These are phyloP conservation scores for Allium cepa DNA, from an alignment of 106 monocot genomes.

Conservation along the genomic window DNA sequence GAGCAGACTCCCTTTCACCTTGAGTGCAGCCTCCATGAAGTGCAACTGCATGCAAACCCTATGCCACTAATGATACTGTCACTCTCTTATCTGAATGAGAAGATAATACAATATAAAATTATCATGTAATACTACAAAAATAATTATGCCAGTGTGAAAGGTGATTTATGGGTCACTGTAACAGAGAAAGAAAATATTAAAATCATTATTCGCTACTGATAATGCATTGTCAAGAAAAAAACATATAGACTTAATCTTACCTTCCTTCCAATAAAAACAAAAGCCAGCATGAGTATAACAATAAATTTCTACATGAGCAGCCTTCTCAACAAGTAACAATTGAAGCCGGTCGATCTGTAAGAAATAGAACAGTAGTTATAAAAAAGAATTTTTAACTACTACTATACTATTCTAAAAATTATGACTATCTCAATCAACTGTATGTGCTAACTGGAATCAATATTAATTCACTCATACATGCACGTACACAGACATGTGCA, in stretches of 20 bases:
- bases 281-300: slow-evolving; percentile 23
- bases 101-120: not conserved
- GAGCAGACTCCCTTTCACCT: slow-evolving; percentile 48
- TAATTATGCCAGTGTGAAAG: not conserved
- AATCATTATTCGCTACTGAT: not conserved
- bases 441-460: too few species aligned
- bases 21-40: slow-evolving; percentile 60
- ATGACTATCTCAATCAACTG: too few species aligned
- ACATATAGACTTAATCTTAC: slow-evolving; percentile 12
- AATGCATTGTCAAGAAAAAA: not conserved
- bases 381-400: too few species aligned
- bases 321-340: slow-evolving; percentile 46
- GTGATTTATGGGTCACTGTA: not conserved
- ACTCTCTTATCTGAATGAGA: slow-evolving; percentile 41
- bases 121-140: too few species aligned
- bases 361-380: not conserved
- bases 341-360: slow-evolving; percentile 41
- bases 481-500: too few species aligned
- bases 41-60: slow-evolving; percentile 48
- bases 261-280: slow-evolving; percentile 63
- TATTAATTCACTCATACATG: too few species aligned
- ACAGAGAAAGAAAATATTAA: not conserved
- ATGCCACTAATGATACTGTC: slow-evolving; percentile 42
- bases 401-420: too few species aligned
- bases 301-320: slow-evolving; percentile 35